These are phyloP conservation scores for Paraphoma sp. DNA, from an alignment of 2,329 filamentous ascomycete genomes.

Conservation along the genomic window DNA sequence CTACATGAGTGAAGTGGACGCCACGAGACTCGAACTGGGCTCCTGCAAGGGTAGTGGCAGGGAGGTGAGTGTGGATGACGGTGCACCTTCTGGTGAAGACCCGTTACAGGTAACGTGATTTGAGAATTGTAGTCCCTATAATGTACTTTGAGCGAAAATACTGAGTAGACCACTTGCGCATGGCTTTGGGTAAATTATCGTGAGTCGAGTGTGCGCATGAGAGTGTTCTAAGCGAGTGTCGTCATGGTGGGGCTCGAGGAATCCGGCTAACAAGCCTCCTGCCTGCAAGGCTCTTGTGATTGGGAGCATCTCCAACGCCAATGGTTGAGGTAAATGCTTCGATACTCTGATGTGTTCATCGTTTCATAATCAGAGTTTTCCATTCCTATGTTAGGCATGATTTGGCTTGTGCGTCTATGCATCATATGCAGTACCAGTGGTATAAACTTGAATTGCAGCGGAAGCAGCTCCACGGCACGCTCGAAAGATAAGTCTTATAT, in stretches of 20 bases:
- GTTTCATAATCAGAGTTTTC: too few species aligned
- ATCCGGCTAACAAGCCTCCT: not conserved
- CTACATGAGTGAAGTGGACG: conserved; percentile 48
- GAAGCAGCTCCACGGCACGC: too few species aligned
- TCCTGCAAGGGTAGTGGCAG: conserved; percentile 42
- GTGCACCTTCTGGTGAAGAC: conserved; percentile 44
- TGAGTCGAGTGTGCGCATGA: not conserved
- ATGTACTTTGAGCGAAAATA: not conserved
- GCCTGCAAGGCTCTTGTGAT: too few species aligned
- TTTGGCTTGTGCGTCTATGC: too few species aligned
- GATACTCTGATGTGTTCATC: too few species aligned
- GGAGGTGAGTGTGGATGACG: conserved; percentile 41
- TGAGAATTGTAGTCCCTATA: conserved; percentile 8
- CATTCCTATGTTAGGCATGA: too few species aligned
- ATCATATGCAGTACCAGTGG: too few species aligned
- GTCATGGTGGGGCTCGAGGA: not conserved
- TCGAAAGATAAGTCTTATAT: too few species aligned
- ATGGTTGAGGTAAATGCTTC: too few species aligned
- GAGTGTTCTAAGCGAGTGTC: not conserved
- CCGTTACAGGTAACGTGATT: conserved; percentile 41
- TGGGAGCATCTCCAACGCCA: too few species aligned
- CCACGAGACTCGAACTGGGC: conserved; percentile 53
- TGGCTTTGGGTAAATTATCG: not conserved
- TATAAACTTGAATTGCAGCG: too few species aligned
- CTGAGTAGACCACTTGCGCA: not conserved